Base-by-base conservation (phyloP, 2,329 filamentous ascomycete genomes). In the Trichoderma sp. region DNA sequence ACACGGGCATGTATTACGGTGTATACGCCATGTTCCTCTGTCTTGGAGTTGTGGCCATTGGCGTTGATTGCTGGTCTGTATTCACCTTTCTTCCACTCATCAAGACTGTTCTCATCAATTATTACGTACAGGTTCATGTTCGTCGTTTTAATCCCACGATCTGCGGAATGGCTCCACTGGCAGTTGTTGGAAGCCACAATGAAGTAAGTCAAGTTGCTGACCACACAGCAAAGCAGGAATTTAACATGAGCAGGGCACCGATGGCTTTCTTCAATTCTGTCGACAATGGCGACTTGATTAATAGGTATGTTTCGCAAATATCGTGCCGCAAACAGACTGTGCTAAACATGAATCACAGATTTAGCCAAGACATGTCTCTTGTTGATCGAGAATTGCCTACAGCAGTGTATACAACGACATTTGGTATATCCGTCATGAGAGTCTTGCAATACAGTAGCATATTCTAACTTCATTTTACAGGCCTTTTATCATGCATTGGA, bases 351-450 rank as follows among this genome's bases (percentile, higher is more conserved):
- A 30, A 23, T 28, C 11, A n/a, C 36, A 73, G 80, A 30, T 83
- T 84, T 71, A 82, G 80, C 3, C 82, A 84, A 66, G 82, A 83
- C 72, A 80, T 83, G 73, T 78, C 80, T 1, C 72, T 83, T 3
- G 76, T 82, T 20, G 81, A 82, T 71, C 78, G 77, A 23, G 79
- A 82, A 61, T 74, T 83, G 2, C 81, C 82, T 1, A 72, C 76
- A 47, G 73, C 79, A 6, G 61, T 80, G 6, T 73, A 77, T 55
- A 78, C 80, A 39, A 68, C 78, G 1, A 58, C 75, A 5, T 34
- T 77, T 34, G 76, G 88, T 0, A 83, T 89, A 11, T 82, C 82
- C 6, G 78, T 81, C 0, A 6, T 13, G 15, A 63, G 23, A 26
- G 9, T 3, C 26, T 13, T 64, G 2, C 7, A 11, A 59, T 59